Evolutionary conservation across 2,329 filamentous ascomycete genomes (phyloP), one percentile per base, ranked within the genome.

Genomic region (Sporothrix protearum): DNA sequence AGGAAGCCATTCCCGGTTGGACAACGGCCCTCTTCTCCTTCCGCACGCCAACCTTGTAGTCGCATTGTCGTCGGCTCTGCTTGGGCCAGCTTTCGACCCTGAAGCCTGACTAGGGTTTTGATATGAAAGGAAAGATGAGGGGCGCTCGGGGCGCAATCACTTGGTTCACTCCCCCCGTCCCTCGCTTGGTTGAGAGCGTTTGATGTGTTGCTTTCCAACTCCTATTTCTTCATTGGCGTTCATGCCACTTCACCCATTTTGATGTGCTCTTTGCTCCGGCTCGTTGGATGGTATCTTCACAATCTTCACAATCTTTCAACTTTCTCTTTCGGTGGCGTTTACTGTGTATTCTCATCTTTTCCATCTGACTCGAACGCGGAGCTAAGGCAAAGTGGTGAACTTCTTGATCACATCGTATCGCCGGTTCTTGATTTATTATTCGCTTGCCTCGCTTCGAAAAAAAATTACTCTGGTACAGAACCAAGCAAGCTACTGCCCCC

Each of bases 91-190:
- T n/a, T 28, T n/a, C 8, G 59, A 45, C 16, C 9, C n/a, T 36
- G 4, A 39, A 22, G 33, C 57, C 57, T 42, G 57, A 10, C 33
- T 25, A 36, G 59, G 33, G 7, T 63, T n/a, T n/a, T 42, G 57
- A 25, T 42, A 25, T 53, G n/a, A 39, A 28, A 14, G 36, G 36
- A 45, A 42, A 22, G 59, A 45, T 14, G 59, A 63, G n/a, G 36
- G 59, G 36, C 61, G 22, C 47, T 36, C 36, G 10, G 42, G 61
- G 39, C 61, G 9, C 49, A 25, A 28, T 55, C 64, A 68, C 70
- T 61, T 68, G 69, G 69, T n/a, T 68, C 69, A 71, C 64, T 51
- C 61, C 53, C 53, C 49, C 28, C 25, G 42, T 51, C 39, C 39
- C 39, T 47, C 22, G 61, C 61, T 66, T 19, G 39, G 47, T 30